Base-by-base conservation (phyloP, 805 yeast species). In the Candida arabinofermentans region DNA sequence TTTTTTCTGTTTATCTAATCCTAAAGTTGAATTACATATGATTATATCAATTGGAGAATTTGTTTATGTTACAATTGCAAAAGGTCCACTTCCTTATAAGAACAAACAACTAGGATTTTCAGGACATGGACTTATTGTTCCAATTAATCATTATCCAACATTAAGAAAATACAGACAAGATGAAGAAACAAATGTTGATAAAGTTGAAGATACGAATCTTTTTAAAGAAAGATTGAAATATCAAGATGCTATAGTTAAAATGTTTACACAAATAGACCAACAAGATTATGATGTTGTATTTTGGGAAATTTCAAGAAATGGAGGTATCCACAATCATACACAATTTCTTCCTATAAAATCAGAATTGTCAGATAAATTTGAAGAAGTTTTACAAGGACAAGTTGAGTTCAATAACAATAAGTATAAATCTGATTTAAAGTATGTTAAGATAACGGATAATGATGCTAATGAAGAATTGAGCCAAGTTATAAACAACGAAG, bases 1-100 rank as follows among this genome's bases (percentile, higher is more conserved):
- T 57, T 89, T 86, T 62, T 86, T 89, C 55, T 89, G 96, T 58
- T 71, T 89, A 16, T 77, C 91, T 1, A 87, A 86, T 54, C 85
- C 95, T 0, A 74, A 80, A 12, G 71, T 85, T 6, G 90, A 83
- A 49, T 70, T 85, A 2, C 95, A 88, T 59, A 79, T 90, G 83
- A 77, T 89, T 10, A 71, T 88, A 1, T 76, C 93, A 0, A 83
- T 90, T 39, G 91, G 86, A 0, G 72, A 73, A 10, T 66, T 69
- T 35, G 64, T 79, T 0, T 89, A 88, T 57, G 38, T 89, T 43
- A 82, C 96, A 0, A 70, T 81, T 13, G 95, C 96, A 0, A 88
- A 85, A 55, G 97, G 97, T 0, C 96, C 97, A 0, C 62, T 89
- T 16, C 76, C 86, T 2, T 62, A 71, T 22, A 76, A 82, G 1